Conservation (phyloP, 2,329 filamentous ascomycete genomes). For the Apiospora kogelbergensis region DNA sequence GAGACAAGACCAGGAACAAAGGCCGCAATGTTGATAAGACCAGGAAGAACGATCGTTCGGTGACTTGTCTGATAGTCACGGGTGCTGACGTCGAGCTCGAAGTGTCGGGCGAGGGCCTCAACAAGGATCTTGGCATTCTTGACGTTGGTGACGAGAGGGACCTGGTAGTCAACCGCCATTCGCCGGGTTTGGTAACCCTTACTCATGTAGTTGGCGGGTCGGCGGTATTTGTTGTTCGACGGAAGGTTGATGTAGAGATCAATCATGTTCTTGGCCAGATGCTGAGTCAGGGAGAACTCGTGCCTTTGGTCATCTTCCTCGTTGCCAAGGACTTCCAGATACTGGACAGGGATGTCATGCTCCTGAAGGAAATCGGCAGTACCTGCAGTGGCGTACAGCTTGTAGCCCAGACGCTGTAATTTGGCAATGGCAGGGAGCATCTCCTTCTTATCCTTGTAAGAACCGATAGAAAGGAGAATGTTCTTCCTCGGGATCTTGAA, state of each 20-base stretch:
- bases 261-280: slow-evolving; percentile 96
- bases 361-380: slow-evolving; percentile 96
- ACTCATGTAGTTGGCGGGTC: slow-evolving; percentile 97
- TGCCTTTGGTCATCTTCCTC: slow-evolving; percentile 83
- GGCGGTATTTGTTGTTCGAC: slow-evolving; percentile 96
- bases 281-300: slow-evolving; percentile 95
- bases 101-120: slow-evolving; percentile 89
- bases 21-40: slow-evolving; percentile 75
- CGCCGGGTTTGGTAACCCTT: slow-evolving; percentile 94
- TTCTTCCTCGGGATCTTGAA: slow-evolving; percentile 97
- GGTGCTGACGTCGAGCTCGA: slow-evolving; percentile 77
- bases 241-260: slow-evolving; percentile 99
- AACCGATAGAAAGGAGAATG: slow-evolving; percentile 91
- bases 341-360: slow-evolving; percentile 89
- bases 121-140: slow-evolving; percentile 98
- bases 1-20: slow-evolving; percentile 74
- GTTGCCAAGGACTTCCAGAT: slow-evolving; percentile 80
- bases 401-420: slow-evolving; percentile 88
- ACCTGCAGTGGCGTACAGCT: slow-evolving; percentile 92
- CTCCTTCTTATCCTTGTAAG: slow-evolving; percentile 97
- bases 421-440: slow-evolving; percentile 92
- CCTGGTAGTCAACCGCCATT: slow-evolving; percentile 98
- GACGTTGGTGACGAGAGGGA: slow-evolving; percentile 95
- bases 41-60: slow-evolving; percentile 70
- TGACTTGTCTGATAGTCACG: slow-evolving; percentile 93